Evolutionary conservation across 2,329 filamentous ascomycete species (phyloP), one percentile per base, ranked within the genome.

Genomic region (Fusarium subglutinans): DNA sequence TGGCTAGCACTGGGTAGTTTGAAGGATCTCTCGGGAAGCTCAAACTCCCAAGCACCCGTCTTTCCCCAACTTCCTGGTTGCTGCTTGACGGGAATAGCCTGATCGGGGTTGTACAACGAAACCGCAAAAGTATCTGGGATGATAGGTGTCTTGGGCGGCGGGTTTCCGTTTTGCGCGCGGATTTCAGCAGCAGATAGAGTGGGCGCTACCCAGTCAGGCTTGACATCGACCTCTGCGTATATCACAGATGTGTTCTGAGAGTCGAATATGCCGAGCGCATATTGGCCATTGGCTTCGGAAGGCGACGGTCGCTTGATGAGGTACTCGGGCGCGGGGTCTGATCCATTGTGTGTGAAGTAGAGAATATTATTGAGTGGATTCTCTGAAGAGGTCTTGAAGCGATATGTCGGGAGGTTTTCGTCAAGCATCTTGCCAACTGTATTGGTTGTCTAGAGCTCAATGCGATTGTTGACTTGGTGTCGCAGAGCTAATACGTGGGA

Each of bases 81-180:
- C 78, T 91, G 89, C 76, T 89, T 91, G 41, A 98, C 89, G 2
- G 86, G 78, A 26, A 98, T 86, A 76, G 93, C 89, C 82, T 96
- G 94, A 81, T 98, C 96, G 0, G 96, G 96, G 80, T 98, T 96
- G 86, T 98, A 98, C 7, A 99, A 90, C 77, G 96, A 92, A 44
- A 98, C 88, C n/a, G 88, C 87, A 81, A 98, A 98, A 60, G 90
- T 87, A 64, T 92, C 91, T 0, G 96, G 95, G 35, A 94, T 89
- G 40, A 94, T 87, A 15, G 95, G 93, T 68, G 93, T 77, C 22
- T 88, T 89, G 28, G 89, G 90, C 83, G 88, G 47, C 86, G 90
- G 84, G 48, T 73, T 75, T 22, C 92, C 92, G 69, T 91, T 91
- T 64, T 85, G 88, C n/a, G 88, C 86, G 70, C 94, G 90, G 64